Conservation (phyloP, 192 early-diverging fungal species). For the Linnemannia schmuckeri region DNA sequence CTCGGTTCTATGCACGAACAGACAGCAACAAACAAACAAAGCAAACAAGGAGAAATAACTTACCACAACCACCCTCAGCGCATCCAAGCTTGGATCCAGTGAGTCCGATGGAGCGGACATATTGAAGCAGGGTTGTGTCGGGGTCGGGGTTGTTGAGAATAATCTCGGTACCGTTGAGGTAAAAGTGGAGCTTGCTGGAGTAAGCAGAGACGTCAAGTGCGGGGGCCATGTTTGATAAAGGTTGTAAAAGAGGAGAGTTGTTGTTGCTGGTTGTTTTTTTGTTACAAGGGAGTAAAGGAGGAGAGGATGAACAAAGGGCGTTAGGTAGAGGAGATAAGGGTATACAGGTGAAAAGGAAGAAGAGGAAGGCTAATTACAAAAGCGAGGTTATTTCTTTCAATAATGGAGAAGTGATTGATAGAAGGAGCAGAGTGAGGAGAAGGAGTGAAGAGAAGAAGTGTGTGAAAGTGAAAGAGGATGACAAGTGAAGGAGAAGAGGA, state of each 20-base stretch:
- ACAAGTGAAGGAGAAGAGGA: background rate
- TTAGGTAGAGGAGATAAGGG: background rate
- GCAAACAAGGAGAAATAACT: constrained; percentile 4
- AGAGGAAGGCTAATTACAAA: background rate
- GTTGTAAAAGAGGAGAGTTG: background rate
- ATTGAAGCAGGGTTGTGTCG: constrained; percentile 75
- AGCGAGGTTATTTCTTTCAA: background rate
- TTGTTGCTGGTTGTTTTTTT: background rate
- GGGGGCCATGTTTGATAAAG: constrained; percentile 10
- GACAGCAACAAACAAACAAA: constrained; percentile 17
- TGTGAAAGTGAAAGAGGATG: background rate
- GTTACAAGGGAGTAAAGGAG: background rate
- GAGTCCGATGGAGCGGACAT: constrained; percentile 72
- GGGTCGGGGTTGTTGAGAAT: constrained; percentile 70
- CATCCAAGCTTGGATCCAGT: constrained; percentile 87
- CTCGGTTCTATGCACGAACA: too few species aligned
- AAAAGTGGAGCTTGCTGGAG: constrained; percentile 66
- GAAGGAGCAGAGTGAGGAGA: background rate
- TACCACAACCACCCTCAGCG: constrained; percentile 81
- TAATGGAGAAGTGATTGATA: background rate
- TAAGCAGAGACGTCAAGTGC: constrained; percentile 45
- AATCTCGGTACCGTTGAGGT: constrained; percentile 71
- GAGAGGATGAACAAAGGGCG: background rate
- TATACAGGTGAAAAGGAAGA: background rate
- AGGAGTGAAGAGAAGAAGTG: background rate